Conservation (phyloP, 1,284 basidiomycete species). For the Vanrija sp. region DNA sequence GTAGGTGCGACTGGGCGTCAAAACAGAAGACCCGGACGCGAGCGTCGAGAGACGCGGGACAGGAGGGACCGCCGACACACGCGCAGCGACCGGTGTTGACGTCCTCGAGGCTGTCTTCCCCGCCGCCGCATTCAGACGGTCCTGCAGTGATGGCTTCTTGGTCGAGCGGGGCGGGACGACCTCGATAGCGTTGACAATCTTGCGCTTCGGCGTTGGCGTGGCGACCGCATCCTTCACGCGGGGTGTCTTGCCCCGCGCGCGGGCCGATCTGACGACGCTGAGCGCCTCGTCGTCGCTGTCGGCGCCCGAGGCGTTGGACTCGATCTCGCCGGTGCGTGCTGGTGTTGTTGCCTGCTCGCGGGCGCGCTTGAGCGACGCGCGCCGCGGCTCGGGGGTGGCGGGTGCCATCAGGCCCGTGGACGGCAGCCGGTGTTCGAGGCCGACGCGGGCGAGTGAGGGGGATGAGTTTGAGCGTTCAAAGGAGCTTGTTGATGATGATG, state of each 20-base stretch:
- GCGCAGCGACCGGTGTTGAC: neutral
- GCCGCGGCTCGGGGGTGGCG: neutral
- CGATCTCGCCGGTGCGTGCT: constrained; percentile 7
- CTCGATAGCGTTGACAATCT: constrained; percentile 17
- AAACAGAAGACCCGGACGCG: neutral
- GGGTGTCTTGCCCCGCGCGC: neutral
- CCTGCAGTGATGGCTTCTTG: constrained; percentile 31
- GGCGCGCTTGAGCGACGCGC: constrained; percentile 2
- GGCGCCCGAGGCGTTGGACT: neutral
- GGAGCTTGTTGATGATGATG: too few relatives aligned
- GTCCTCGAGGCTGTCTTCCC: constrained; percentile 5
- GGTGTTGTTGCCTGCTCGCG: neutral
- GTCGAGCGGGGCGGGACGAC: constrained; percentile 6
- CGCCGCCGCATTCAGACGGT: constrained; percentile 19
- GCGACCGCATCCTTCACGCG: neutral
- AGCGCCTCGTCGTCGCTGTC: constrained; percentile 6
- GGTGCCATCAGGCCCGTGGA: constrained; percentile 2
- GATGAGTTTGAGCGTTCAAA: constrained; percentile 2
- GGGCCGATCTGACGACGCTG: neutral
- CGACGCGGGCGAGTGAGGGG: constrained; percentile 6
- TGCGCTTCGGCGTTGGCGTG: constrained; percentile 11
- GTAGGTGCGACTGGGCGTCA: neutral
- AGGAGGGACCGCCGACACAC: too few relatives aligned
- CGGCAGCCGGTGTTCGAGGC: constrained; percentile 6
- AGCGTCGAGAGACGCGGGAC: too few relatives aligned